phyloP scores from a whole-genome alignment of 2,329 filamentous ascomycete species.

The Fusarium haematococcum region DNA sequence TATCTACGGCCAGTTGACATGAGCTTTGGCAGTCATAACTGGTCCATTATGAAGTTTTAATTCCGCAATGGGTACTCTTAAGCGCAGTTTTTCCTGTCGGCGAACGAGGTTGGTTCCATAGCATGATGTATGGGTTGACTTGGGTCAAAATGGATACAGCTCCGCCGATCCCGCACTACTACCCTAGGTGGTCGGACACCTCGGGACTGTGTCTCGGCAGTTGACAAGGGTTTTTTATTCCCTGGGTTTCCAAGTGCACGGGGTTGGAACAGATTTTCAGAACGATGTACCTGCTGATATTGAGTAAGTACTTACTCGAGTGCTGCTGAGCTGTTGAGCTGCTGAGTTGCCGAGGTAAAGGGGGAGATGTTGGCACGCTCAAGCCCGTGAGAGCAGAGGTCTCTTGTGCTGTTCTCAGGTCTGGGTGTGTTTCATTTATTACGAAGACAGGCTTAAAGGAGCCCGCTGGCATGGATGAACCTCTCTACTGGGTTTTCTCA shows the following conservation, averaged over 20 bases:
- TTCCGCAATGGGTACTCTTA: neutral
- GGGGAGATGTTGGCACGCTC: neutral
- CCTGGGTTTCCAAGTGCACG: neutral
- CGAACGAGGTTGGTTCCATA: neutral
- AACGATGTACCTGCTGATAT: neutral
- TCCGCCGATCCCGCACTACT: slow-evolving; percentile 21
- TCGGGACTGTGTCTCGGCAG: slow-evolving; percentile 32
- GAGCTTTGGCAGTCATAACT: neutral
- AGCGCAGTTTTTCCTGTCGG: neutral
- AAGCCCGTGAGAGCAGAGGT: neutral
- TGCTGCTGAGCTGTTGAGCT: neutral
- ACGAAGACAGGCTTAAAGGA: neutral
- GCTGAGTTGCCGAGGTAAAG: neutral
- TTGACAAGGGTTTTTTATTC: neutral
- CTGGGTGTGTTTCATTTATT: neutral
- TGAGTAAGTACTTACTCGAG: neutral
- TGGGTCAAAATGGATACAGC: slow-evolving; percentile 3
- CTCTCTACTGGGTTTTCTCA: neutral
- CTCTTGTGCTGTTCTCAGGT: neutral
- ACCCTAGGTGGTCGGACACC: slow-evolving; percentile 10
- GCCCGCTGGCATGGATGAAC: neutral
- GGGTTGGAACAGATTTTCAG: neutral
- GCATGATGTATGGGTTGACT: slow-evolving; percentile 4
- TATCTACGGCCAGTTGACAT: neutral
- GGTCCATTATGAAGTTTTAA: neutral